Conservation (phyloP, 148 eudicot species). For the Rhododendron simsii region DNA sequence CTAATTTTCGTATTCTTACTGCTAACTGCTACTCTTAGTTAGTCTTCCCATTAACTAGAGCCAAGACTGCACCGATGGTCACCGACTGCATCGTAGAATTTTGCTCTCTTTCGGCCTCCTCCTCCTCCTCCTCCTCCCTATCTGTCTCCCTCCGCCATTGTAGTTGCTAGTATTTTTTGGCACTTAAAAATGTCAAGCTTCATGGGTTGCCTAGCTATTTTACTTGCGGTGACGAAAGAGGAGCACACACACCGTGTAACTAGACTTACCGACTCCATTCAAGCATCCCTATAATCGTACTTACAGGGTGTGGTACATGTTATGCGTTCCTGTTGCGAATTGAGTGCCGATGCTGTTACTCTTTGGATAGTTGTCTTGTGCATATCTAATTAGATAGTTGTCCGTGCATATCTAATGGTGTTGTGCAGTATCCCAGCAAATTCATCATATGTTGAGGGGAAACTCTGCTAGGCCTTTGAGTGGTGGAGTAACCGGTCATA, state of each 20-base stretch:
- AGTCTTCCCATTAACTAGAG: too few species aligned
- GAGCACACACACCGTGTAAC: slow-evolving; percentile 25
- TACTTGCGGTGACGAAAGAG: slow-evolving; percentile 47
- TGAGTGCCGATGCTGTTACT: not conserved
- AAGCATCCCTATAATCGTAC: slow-evolving; percentile 62
- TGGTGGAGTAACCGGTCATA: slow-evolving; percentile 30
- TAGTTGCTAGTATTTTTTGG: too few species aligned
- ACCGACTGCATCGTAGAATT: too few species aligned
- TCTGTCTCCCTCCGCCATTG: too few species aligned
- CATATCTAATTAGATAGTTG: slow-evolving; percentile 7
- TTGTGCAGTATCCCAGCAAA: slow-evolving; percentile 36
- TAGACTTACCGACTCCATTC: slow-evolving; percentile 55
- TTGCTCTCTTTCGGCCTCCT: too few species aligned
- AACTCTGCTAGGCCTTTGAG: slow-evolving; percentile 49
- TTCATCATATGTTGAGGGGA: slow-evolving; percentile 34
- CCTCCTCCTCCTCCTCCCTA: too few species aligned
- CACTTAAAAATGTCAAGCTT: not conserved
- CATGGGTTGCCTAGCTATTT: slow-evolving; percentile 51
- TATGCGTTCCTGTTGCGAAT: not conserved
- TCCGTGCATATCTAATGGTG: slow-evolving; percentile 5
- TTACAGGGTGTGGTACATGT: slow-evolving; percentile 47
- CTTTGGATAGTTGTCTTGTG: not conserved
- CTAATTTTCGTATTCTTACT: too few species aligned
- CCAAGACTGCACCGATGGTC: too few species aligned
- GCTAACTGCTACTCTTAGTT: too few species aligned